Conservation (phyloP, 2,329 filamentous ascomycete species). For the Coccinonectria pachysandricola region DNA sequence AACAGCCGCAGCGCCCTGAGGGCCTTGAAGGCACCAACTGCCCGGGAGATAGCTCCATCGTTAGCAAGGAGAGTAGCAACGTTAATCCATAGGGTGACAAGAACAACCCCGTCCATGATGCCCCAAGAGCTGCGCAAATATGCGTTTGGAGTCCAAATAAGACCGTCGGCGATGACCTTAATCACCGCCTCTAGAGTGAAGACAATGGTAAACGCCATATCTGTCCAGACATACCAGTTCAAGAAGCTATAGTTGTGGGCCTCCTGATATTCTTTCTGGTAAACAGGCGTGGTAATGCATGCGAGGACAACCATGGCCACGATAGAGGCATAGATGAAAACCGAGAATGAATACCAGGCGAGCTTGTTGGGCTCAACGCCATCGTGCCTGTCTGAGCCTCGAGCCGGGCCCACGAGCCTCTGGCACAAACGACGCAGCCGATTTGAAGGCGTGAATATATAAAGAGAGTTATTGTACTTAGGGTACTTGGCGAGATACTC, state of each 20-base stretch:
- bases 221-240: slow-evolving; percentile 94
- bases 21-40: slow-evolving; percentile 94
- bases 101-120: slow-evolving; percentile 82
- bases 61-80: slow-evolving; percentile 73
- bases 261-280: slow-evolving; percentile 78
- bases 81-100: slow-evolving; percentile 92
- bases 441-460: slow-evolving; percentile 71
- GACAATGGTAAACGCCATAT: slow-evolving; percentile 77
- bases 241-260: slow-evolving; percentile 46
- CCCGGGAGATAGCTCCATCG: slow-evolving; percentile 76
- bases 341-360: slow-evolving; percentile 88
- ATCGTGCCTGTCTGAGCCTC: slow-evolving; percentile 77
- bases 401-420: slow-evolving; percentile 78
- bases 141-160: slow-evolving; percentile 94
- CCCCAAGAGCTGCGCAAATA: slow-evolving; percentile 97
- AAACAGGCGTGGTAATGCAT: slow-evolving; percentile 87
- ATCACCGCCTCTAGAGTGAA: slow-evolving; percentile 82
- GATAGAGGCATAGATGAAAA: slow-evolving; percentile 86
- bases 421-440: slow-evolving; percentile 76
- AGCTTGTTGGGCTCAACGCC: slow-evolving; percentile 81
- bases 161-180: slow-evolving; percentile 90
- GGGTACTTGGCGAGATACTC: slow-evolving; percentile 84
- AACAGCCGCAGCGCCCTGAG: slow-evolving; percentile 81
- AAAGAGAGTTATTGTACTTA: slow-evolving; percentile 85
- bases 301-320: slow-evolving; percentile 97